These are phyloP conservation scores for Podaxis pistillaris DNA, from an alignment of 768 basidiomycete genomes.

Conservation along the genomic window DNA sequence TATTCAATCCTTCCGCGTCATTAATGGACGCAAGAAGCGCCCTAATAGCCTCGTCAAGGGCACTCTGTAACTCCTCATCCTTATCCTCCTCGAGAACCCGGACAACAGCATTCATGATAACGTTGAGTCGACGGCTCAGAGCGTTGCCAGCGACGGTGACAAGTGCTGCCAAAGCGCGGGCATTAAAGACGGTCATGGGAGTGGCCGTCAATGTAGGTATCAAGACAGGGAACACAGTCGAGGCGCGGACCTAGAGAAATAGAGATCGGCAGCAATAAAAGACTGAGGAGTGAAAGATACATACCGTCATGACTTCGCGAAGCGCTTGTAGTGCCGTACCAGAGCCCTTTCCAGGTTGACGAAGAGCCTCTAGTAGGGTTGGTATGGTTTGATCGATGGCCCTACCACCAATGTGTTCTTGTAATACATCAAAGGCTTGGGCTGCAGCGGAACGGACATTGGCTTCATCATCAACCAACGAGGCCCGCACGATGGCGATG, in stretches of 20 bases:
- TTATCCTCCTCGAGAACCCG: slow-evolving; percentile 68
- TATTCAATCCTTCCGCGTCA: slow-evolving; percentile 87
- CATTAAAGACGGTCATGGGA: slow-evolving; percentile 96
- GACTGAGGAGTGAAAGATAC: slow-evolving; percentile 23
- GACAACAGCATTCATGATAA: slow-evolving; percentile 78
- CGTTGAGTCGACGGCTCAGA: slow-evolving; percentile 76
- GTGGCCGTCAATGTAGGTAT: slow-evolving; percentile 89
- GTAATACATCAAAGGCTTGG: slow-evolving; percentile 84
- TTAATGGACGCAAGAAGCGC: slow-evolving; percentile 76
- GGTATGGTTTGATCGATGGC: slow-evolving; percentile 98
- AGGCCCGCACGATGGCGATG: slow-evolving; percentile 76
- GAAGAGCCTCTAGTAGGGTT: slow-evolving; percentile 88
- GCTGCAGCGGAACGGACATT: slow-evolving; percentile 89
- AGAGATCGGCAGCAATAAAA: slow-evolving; percentile 4
- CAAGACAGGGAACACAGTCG: slow-evolving; percentile 94
- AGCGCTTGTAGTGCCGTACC: slow-evolving; percentile 93
- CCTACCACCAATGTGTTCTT: slow-evolving; percentile 85
- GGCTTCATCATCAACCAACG: slow-evolving; percentile 86
- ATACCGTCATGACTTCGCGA: slow-evolving; percentile 89
- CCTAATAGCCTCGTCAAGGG: slow-evolving; percentile 72
- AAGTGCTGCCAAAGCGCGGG: slow-evolving; percentile 83
- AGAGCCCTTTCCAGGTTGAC: slow-evolving; percentile 90
- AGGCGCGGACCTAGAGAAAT: slow-evolving; percentile 74
- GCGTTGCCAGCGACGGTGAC: slow-evolving; percentile 94
- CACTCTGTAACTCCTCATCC: slow-evolving; percentile 67